Evolutionary conservation across 257 asterid genomes (phyloP).

Genomic region (Penstemon barbatus): DNA sequence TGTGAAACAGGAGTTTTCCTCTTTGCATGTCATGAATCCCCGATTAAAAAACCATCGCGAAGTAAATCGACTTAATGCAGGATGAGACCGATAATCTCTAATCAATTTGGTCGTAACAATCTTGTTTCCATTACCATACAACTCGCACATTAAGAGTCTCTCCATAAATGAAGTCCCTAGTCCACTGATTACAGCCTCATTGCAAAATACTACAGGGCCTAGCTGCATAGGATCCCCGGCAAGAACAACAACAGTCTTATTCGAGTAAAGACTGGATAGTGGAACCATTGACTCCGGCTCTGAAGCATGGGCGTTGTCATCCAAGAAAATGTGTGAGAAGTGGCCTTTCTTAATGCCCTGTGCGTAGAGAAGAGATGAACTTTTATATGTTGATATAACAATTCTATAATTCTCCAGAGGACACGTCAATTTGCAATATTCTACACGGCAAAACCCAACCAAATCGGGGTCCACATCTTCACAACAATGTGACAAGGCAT

Average conservation of each 20-base stretch:
- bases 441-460: too few relatives aligned
- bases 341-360: too few relatives aligned
- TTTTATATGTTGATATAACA: too few relatives aligned
- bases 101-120: slow-evolving; percentile 60
- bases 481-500: slow-evolving; percentile 67
- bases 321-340: too few relatives aligned
- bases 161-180: slow-evolving; percentile 80
- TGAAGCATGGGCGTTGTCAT: too few relatives aligned
- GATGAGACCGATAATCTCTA: slow-evolving; percentile 75
- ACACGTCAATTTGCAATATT: too few relatives aligned
- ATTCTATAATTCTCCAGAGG: too few relatives aligned
- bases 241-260: slow-evolving; percentile 57
- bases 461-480: slow-evolving; percentile 1
- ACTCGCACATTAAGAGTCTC: slow-evolving; percentile 58
- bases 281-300: too few relatives aligned
- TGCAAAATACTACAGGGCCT: slow-evolving; percentile 75
- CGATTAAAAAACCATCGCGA: slow-evolving; percentile 70
- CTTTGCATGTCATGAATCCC: slow-evolving; percentile 66
- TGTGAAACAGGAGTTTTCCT: slow-evolving; percentile 29
- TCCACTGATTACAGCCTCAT: slow-evolving; percentile 66
- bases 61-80: slow-evolving; percentile 69
- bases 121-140: slow-evolving; percentile 45
- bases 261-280: slow-evolving; percentile 30
- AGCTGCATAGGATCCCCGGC: slow-evolving; percentile 98
- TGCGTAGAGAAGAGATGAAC: too few relatives aligned